A percentile compares a stretch with the other conserved stretches of the same genome.
Evolutionary conservation across 192 early-diverging fungal genomes (phyloP).

Genomic region (Umbelopsis ramanniana): DNA sequence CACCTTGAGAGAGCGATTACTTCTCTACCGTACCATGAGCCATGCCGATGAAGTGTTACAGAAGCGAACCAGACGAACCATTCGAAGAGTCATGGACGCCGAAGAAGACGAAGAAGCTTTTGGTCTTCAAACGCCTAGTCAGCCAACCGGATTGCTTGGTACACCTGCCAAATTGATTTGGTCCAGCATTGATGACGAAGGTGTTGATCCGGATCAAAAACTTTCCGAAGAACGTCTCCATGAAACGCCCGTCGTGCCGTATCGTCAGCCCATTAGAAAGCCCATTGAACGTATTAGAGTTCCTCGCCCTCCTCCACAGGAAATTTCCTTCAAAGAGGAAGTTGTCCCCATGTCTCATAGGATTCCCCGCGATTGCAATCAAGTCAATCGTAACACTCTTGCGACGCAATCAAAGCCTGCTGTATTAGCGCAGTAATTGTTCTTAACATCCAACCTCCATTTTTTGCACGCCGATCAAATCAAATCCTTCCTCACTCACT

Average conservation of each 20-base stretch:
- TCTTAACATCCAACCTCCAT: neutral
- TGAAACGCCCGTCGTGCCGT: constrained; percentile 11
- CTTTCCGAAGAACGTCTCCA: constrained; percentile 17
- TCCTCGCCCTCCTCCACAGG: neutral
- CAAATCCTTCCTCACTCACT: neutral
- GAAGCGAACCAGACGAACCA: constrained; percentile 26
- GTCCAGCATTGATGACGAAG: constrained; percentile 20
- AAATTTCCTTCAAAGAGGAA: neutral
- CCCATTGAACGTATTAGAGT: neutral
- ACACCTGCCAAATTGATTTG: constrained; percentile 15
- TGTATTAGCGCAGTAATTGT: constrained; percentile 11
- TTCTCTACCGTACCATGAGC: constrained; percentile 37
- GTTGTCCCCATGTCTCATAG: neutral
- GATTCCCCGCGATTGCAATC: neutral
- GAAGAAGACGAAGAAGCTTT: constrained; percentile 33
- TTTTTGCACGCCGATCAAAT: neutral
- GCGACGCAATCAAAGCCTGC: neutral
- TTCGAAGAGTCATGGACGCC: constrained; percentile 29
- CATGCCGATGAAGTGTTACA: constrained; percentile 36
- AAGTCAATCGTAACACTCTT: neutral
- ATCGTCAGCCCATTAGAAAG: neutral
- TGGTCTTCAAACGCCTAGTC: neutral
- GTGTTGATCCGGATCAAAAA: constrained; percentile 22
- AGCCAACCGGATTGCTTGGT: neutral
- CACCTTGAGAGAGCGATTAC: constrained; percentile 34